These are phyloP conservation scores for Hypoxylon rickii DNA, from an alignment of 495 filamentous ascomycete species.

Conservation along the genomic window DNA sequence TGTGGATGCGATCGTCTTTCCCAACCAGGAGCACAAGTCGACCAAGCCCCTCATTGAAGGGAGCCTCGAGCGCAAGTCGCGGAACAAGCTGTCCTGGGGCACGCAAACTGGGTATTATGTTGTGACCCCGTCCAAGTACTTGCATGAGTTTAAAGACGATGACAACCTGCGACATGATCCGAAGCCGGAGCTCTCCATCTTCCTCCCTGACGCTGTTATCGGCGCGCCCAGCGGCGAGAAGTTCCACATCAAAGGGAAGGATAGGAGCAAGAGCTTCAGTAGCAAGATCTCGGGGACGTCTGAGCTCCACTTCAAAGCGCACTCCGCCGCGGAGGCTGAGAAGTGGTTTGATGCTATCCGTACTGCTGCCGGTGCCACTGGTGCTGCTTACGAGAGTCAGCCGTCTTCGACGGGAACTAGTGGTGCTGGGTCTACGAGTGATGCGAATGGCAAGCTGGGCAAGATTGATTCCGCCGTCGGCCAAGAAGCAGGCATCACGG, in stretches of 20 bases:
- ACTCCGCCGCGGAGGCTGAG: constrained; percentile 71
- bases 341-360: constrained; percentile 81
- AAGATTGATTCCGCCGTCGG: constrained; percentile 26
- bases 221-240: constrained; percentile 76
- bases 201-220: constrained; percentile 86
- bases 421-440: constrained; percentile 12
- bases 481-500: constrained; percentile 45
- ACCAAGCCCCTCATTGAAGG: constrained; percentile 87
- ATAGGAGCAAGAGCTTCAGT: constrained; percentile 58
- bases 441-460: constrained; percentile 15
- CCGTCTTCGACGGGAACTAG: constrained; percentile 25
- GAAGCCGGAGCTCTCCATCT: constrained; percentile 82
- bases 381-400: constrained; percentile 36
- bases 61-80: constrained; percentile 81
- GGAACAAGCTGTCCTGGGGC: constrained; percentile 72
- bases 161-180: constrained; percentile 85
- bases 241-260: constrained; percentile 95
- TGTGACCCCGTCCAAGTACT: constrained; percentile 79
- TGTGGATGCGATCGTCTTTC: constrained; percentile 74
- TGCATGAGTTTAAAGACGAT: constrained; percentile 95
- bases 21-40: constrained; percentile 81
- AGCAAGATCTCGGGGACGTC: constrained; percentile 57
- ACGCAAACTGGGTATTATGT: constrained; percentile 87
- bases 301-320: constrained; percentile 66
- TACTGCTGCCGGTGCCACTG: constrained; percentile 47